Evolutionary conservation across 768 basidiomycete species (phyloP).

Genomic region (Favolaschia claudopus): DNA sequence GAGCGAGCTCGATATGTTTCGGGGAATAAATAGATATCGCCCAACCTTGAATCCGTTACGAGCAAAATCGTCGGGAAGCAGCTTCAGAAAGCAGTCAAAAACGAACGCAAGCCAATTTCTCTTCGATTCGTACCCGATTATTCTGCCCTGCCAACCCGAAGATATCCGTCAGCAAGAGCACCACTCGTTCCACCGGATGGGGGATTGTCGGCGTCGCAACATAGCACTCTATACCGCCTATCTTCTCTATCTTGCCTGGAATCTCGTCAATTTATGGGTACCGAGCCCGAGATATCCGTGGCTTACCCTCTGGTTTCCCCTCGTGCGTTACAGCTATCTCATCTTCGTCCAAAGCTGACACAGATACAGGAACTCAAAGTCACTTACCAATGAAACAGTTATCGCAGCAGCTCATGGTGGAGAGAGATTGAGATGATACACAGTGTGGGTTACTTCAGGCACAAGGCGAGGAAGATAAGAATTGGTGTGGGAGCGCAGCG

Average conservation of each 20-base stretch:
- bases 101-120: not conserved
- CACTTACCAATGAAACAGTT: conserved; percentile 33
- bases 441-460: too few species aligned
- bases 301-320: conserved; percentile 29
- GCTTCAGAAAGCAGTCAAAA: conserved; percentile 16
- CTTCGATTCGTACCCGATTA: conserved; percentile 31
- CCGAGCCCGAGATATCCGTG: not conserved
- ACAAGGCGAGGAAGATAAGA: too few species aligned
- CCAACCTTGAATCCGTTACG: conserved; percentile 45
- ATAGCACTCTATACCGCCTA: conserved; percentile 49
- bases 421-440: too few species aligned
- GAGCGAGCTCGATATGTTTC: too few species aligned
- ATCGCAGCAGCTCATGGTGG: conserved; percentile 35
- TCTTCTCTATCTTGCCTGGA: conserved; percentile 43
- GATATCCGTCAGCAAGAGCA: conserved; percentile 48
- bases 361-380: not conserved
- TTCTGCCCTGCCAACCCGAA: conserved; percentile 47
- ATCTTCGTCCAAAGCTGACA: not conserved
- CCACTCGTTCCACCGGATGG: conserved; percentile 42
- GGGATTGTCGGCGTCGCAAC: conserved; percentile 46
- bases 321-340: conserved; percentile 34
- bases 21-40: conserved; percentile 5
- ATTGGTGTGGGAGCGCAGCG: too few species aligned
- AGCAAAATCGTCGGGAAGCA: conserved; percentile 44
- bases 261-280: not conserved